These are phyloP conservation scores for Pseudoneurospora amorphoporcata DNA, from an alignment of 495 filamentous ascomycete genomes.

Conservation along the genomic window DNA sequence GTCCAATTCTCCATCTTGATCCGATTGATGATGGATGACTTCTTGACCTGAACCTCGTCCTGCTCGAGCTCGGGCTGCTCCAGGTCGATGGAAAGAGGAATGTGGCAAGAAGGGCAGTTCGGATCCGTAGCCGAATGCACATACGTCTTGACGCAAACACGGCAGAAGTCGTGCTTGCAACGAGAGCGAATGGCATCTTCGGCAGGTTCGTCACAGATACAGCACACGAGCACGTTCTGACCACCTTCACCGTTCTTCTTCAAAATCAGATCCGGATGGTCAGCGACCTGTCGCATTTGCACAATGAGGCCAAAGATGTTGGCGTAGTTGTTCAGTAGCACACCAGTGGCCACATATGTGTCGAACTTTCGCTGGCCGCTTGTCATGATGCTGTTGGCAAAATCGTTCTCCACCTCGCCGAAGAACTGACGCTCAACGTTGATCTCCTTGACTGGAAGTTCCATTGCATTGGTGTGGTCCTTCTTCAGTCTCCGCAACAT, in stretches of 20 bases:
- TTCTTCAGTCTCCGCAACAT: slow-evolving; percentile 91
- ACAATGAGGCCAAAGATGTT: slow-evolving; percentile 84
- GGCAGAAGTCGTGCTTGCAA: slow-evolving; percentile 94
- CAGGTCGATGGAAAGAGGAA: slow-evolving; percentile 76
- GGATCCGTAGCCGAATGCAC: slow-evolving; percentile 62
- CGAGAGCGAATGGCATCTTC: slow-evolving; percentile 87
- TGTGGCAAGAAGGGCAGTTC: slow-evolving; percentile 89
- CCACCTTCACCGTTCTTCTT: slow-evolving; percentile 77
- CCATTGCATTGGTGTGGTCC: slow-evolving; percentile 86
- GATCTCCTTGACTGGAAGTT: slow-evolving; percentile 89
- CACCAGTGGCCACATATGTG: slow-evolving; percentile 88
- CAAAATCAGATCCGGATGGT: slow-evolving; percentile 89
- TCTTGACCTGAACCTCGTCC: slow-evolving; percentile 73
- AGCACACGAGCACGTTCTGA: slow-evolving; percentile 84
- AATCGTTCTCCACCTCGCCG: slow-evolving; percentile 86
- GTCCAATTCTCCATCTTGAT: slow-evolving; percentile 98
- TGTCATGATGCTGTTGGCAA: slow-evolving; percentile 91
- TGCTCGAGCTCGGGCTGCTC: slow-evolving; percentile 91
- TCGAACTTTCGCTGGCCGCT: slow-evolving; percentile 80
- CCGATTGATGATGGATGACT: slow-evolving; percentile 90
- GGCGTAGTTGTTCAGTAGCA: slow-evolving; percentile 94
- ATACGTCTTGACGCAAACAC: slow-evolving; percentile 77
- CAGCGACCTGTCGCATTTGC: slow-evolving; percentile 94
- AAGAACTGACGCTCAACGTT: slow-evolving; percentile 89
- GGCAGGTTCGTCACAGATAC: slow-evolving; percentile 88